Evolutionary conservation across 169 alveolate species (phyloP), one percentile per base, ranked within the genome.

Genomic region (Cryptosporidium sp.): DNA sequence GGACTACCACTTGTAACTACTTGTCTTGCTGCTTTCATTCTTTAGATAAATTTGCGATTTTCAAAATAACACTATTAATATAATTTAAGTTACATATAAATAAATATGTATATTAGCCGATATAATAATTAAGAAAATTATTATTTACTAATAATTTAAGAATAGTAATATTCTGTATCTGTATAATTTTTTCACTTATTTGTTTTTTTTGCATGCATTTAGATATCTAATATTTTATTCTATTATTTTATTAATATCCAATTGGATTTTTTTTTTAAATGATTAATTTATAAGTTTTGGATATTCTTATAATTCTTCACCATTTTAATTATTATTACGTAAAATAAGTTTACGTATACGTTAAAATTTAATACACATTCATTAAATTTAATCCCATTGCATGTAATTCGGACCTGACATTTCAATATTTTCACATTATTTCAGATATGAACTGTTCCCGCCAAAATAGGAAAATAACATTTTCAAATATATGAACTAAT

Each of bases 1-100:
- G 89, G 89, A 39, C 50, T 43, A 8, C 89, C 89, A 26, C 14
- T 80, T 39, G 89, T 29, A 21, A 59, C 75, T 6, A 80, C 89
- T 65, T 80, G 29, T 62, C 89, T 80, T 45, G 48, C 67, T 41
- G 50, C 68, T 35, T 80, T 80, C 89, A 62, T 80, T 23, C 10
- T 75, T 18, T 55, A 48, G 12, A 8, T 55, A n/a, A 55, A 3
- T 16, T 55, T 55, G 67, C 67, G 67, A 55, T 55, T 55, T 3
- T 55, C 14, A 3, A 23, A 55, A n/a, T 55, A 55, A 55, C 23
- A 2, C 4, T 55, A 21, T 55, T 55, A 26, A 3, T 12, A 4
- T 48, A 14, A 41, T 8, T 41, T 10, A 41, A 41, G 9, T 41
- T 48, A 48, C 21, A 48, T 48, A 48, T 14, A 48, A 14, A 48